Percentiles rank a stretch among this genome's conserved stretches.
Evolutionary conservation across 306 rosid genomes (phyloP).

Genomic region (Cicer bijugum): DNA sequence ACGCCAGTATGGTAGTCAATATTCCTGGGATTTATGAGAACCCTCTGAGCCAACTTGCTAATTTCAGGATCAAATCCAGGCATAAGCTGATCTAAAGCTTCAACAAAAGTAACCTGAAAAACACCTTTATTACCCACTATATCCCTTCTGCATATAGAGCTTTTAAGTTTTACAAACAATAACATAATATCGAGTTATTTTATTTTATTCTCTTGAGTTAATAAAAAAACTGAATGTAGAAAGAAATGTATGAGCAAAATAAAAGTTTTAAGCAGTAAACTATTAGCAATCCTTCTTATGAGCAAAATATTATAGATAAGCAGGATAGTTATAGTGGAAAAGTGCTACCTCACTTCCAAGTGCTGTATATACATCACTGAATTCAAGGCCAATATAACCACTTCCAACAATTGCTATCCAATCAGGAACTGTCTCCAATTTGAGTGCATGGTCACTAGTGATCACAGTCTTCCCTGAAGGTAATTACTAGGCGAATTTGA

Average conservation of each 20-base stretch:
- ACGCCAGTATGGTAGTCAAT: slow-evolving; percentile 96
- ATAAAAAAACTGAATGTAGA: not conserved
- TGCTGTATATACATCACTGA: slow-evolving; percentile 98
- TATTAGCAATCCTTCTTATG: slow-evolving; percentile 19
- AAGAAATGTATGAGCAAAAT: not conserved
- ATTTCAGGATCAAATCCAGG: slow-evolving; percentile 99
- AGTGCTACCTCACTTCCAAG: slow-evolving; percentile 92
- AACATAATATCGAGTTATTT: slow-evolving; percentile 15
- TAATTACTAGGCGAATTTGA: slow-evolving; percentile 38
- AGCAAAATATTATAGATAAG: slow-evolving; percentile 22
- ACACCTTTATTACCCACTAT: slow-evolving; percentile 39
- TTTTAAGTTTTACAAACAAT: slow-evolving; percentile 30
- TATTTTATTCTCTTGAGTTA: not conserved
- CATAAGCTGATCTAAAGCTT: slow-evolving; percentile 98
- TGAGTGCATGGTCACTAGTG: slow-evolving; percentile 98
- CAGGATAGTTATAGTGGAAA: slow-evolving; percentile 26
- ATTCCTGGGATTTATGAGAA: slow-evolving; percentile 85
- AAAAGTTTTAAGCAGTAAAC: not conserved
- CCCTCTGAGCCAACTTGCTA: slow-evolving; percentile 94
- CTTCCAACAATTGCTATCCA: slow-evolving; percentile 99
- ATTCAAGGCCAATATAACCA: slow-evolving; percentile 98
- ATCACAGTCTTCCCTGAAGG: slow-evolving; percentile 93
- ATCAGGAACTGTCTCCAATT: slow-evolving; percentile 92
- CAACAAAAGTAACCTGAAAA: slow-evolving; percentile 89
- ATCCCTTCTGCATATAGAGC: slow-evolving; percentile 9